Conservation (phyloP, 352 stramenopile species). For the Aphanomyces cochlioides region DNA sequence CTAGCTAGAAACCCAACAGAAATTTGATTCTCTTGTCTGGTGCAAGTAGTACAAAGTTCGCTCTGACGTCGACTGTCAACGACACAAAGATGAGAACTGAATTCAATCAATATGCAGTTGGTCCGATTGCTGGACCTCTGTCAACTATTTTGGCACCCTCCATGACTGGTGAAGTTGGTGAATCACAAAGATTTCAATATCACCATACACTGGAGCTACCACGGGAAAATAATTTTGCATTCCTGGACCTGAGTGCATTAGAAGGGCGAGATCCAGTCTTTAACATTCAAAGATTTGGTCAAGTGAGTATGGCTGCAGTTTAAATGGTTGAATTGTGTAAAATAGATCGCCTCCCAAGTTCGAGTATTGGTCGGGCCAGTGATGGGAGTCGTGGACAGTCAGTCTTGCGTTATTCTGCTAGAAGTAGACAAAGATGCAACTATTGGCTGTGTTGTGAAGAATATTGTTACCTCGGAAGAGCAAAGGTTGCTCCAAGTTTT, state of each 20-base stretch:
- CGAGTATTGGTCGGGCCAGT: constrained; percentile 58
- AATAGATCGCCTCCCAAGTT: constrained; percentile 27
- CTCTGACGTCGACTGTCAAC: constrained; percentile 41
- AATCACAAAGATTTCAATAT: constrained; percentile 42
- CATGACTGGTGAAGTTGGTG: constrained; percentile 35
- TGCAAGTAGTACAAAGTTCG: constrained; percentile 38
- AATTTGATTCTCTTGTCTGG: constrained; percentile 49
- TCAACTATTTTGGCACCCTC: constrained; percentile 9
- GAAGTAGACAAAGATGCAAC: constrained; percentile 58
- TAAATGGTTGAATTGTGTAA: background rate
- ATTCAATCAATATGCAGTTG: constrained; percentile 43
- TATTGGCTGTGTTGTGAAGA: constrained; percentile 51
- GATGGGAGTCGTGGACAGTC: constrained; percentile 62
- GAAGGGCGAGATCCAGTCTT: constrained; percentile 16
- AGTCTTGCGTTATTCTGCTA: constrained; percentile 54
- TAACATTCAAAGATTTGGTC: constrained; percentile 12
- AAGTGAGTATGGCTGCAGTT: constrained; percentile 32
- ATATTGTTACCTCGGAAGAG: constrained; percentile 41
- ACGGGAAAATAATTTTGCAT: constrained; percentile 38
- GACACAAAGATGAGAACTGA: constrained; percentile 49
- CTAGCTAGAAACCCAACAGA: constrained; percentile 37
- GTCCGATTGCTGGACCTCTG: constrained; percentile 35
- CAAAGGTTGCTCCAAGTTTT: constrained; percentile 54
- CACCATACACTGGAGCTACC: constrained; percentile 39
- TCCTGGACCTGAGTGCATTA: constrained; percentile 26